Percentiles rank a stretch among this genome's conserved stretches.
These are phyloP conservation scores for Penicillium lagena DNA, from an alignment of 495 filamentous ascomycete species.

Conservation along the genomic window DNA sequence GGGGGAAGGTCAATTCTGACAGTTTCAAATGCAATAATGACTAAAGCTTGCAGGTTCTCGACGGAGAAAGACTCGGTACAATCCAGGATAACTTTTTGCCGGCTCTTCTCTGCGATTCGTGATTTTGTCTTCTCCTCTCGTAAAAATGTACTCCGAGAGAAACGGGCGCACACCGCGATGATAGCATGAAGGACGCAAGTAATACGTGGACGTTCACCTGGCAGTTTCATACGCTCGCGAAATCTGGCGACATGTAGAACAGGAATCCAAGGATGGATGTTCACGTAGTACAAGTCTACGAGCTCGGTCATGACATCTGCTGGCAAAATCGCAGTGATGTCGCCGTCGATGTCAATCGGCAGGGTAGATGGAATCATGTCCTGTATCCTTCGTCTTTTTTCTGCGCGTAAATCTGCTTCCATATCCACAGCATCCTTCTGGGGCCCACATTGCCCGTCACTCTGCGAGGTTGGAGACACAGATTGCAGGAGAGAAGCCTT, in stretches of 20 bases:
- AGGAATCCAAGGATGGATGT: conserved; percentile 21
- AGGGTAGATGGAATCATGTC: background rate
- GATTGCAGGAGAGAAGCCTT: conserved; percentile 1
- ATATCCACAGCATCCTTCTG: background rate
- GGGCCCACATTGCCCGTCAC: too few relatives aligned
- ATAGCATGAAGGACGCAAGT: conserved; percentile 15
- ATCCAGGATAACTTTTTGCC: conserved; percentile 12
- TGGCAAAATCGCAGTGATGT: background rate
- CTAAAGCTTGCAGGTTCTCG: conserved; percentile 20
- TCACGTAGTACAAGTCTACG: conserved; percentile 17
- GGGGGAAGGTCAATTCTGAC: conserved; percentile 3
- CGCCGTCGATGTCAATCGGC: background rate
- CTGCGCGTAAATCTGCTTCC: background rate
- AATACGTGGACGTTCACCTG: conserved; percentile 1
- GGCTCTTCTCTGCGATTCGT: conserved; percentile 9
- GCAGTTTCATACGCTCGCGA: conserved; percentile 7
- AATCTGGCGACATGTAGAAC: conserved; percentile 17
- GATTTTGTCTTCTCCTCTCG: background rate
- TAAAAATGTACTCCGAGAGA: background rate
- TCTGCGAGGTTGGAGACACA: background rate
- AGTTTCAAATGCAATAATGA: conserved; percentile 21
- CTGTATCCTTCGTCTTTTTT: conserved; percentile 1
- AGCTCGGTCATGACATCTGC: conserved; percentile 12
- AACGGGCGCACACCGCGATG: conserved; percentile 9
- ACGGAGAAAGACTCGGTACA: conserved; percentile 20